Evolutionary conservation across 306 rosid genomes (phyloP).

Genomic region (Prunus fruticosa): DNA sequence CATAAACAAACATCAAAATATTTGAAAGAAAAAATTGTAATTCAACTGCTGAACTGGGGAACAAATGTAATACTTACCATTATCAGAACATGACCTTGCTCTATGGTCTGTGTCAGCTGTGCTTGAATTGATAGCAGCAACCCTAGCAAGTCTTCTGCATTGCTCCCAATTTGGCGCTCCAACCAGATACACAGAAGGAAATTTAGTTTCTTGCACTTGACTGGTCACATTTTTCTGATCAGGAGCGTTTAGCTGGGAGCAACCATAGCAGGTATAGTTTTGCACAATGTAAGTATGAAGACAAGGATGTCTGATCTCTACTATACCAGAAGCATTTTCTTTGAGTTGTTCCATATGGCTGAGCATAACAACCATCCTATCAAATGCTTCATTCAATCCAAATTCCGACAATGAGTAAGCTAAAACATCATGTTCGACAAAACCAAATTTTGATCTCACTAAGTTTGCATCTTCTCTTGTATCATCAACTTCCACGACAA

Average conservation of each 20-base stretch:
- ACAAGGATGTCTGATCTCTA: constrained; percentile 69
- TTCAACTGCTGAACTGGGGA: background rate
- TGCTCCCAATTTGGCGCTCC: constrained; percentile 74
- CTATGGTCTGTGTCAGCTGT: constrained; percentile 29
- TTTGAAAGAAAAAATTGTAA: background rate
- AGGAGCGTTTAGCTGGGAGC: constrained; percentile 23
- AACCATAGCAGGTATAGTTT: constrained; percentile 59
- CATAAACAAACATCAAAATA: background rate
- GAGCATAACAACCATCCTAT: constrained; percentile 55
- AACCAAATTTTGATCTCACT: constrained; percentile 53
- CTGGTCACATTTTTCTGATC: constrained; percentile 25
- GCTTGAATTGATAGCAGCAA: constrained; percentile 65
- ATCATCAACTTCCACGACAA: constrained; percentile 52
- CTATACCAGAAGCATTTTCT: constrained; percentile 17
- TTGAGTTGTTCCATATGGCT: constrained; percentile 29
- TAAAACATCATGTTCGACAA: constrained; percentile 40
- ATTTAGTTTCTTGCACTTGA: constrained; percentile 24
- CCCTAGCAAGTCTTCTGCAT: constrained; percentile 59
- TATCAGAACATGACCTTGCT: constrained; percentile 31
- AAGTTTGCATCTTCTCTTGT: constrained; percentile 33
- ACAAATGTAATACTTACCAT: constrained; percentile 24
- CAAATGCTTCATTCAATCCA: constrained; percentile 86
- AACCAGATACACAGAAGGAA: constrained; percentile 42
- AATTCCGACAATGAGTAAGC: constrained; percentile 63
- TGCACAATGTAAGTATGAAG: constrained; percentile 43